Conservation (phyloP, 2,329 filamentous ascomycete species). For the Apiospora malaysiana region DNA sequence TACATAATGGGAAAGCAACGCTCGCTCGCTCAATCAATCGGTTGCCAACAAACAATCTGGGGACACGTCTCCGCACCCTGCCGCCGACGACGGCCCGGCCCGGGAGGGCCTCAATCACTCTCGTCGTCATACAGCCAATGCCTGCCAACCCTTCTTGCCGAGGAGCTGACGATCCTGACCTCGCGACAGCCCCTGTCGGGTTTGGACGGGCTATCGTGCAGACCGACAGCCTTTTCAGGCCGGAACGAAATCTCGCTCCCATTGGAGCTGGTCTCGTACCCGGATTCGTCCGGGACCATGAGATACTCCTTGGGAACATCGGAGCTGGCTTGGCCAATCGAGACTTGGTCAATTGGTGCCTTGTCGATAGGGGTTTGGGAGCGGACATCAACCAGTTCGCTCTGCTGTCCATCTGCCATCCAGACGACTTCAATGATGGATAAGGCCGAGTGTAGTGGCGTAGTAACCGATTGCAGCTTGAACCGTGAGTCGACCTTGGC, state of each 20-base stretch:
- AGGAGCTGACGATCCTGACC: not conserved
- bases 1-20: not conserved
- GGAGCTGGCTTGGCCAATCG: not conserved
- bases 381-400: not conserved
- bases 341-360: not conserved
- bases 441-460: slow-evolving; percentile 25
- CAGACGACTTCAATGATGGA: slow-evolving; percentile 28
- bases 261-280: slow-evolving; percentile 2
- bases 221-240: not conserved
- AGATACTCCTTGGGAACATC: not conserved
- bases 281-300: not conserved
- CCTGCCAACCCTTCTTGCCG: not conserved
- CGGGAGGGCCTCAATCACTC: not conserved
- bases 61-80: not conserved
- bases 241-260: not conserved
- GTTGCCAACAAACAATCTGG: not conserved
- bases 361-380: not conserved
- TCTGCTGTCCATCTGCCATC: not conserved
- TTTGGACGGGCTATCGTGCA: not conserved
- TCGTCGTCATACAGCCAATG: slow-evolving; percentile 1
- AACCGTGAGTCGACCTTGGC: slow-evolving; percentile 26
- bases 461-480: slow-evolving; percentile 23
- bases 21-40: not conserved
- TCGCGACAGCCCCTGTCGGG: not conserved
- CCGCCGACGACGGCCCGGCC: not conserved